A percentile compares a stretch with the other conserved stretches of the same genome.
Evolutionary conservation across 192 early-diverging fungal genomes (phyloP).

Genomic region (Tieghemiomyces parasiticus): DNA sequence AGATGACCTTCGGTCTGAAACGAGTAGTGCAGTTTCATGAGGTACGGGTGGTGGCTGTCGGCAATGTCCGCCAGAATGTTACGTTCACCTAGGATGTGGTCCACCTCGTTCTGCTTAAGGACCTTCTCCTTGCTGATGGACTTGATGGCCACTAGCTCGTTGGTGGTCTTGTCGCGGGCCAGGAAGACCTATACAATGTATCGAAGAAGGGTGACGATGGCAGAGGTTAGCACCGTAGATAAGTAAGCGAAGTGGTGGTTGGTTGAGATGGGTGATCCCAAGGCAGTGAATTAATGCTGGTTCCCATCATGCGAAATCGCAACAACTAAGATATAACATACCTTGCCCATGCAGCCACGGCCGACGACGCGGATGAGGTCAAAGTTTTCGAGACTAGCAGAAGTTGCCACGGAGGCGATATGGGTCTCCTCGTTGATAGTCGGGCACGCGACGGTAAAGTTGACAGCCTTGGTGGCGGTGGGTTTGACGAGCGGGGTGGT

Average conservation of each 20-base stretch:
- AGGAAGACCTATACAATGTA: neutral
- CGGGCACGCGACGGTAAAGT: neutral
- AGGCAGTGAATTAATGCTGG: too few relatives aligned
- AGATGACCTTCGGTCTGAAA: slow-evolving; percentile 81
- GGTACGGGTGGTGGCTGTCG: slow-evolving; percentile 76
- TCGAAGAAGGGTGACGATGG: too few relatives aligned
- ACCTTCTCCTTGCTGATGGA: slow-evolving; percentile 13
- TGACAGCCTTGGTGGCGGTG: neutral
- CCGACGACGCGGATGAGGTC: slow-evolving; percentile 9
- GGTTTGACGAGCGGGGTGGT: neutral
- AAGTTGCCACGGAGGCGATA: neutral
- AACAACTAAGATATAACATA: too few relatives aligned
- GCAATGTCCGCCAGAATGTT: slow-evolving; percentile 10
- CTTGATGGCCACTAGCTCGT: slow-evolving; percentile 12
- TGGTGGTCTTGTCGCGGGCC: slow-evolving; percentile 7
- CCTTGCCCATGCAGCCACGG: slow-evolving; percentile 13
- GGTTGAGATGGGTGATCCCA: too few relatives aligned
- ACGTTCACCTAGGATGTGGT: slow-evolving; percentile 5
- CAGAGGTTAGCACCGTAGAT: too few relatives aligned
- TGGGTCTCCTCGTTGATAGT: neutral
- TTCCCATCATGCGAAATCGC: too few relatives aligned
- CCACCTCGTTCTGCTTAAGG: slow-evolving; percentile 4
- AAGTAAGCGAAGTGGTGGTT: too few relatives aligned
- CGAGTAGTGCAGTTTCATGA: slow-evolving; percentile 83
- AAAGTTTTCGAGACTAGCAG: slow-evolving; percentile 9